A percentile compares a stretch with the other conserved stretches of the same genome.
Evolutionary conservation across 208 protist genomes (phyloP).

Genomic region (Herpetomonas tarakana): DNA sequence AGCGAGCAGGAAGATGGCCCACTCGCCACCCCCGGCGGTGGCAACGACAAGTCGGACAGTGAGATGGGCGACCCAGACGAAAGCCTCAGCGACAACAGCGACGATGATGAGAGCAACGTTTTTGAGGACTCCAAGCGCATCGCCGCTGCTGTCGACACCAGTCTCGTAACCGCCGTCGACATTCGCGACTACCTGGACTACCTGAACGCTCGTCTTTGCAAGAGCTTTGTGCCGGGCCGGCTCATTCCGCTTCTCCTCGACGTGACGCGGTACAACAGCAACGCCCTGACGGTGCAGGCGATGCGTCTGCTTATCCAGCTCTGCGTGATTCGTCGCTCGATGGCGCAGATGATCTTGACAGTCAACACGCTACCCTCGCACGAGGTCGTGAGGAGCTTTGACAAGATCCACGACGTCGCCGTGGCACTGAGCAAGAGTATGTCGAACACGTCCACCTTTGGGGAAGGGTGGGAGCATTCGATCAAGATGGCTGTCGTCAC

Average conservation of each 20-base stretch:
- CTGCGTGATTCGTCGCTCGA: slow-evolving; percentile 47
- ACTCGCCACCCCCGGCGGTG: neutral
- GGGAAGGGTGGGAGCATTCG: slow-evolving; percentile 3
- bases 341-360: slow-evolving; percentile 58
- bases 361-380: slow-evolving; percentile 66
- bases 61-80: neutral
- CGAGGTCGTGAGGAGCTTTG: slow-evolving; percentile 54
- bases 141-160: neutral
- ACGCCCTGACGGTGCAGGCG: slow-evolving; percentile 47
- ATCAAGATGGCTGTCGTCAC: slow-evolving; percentile 26
- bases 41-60: neutral
- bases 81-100: neutral
- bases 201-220: slow-evolving; percentile 28
- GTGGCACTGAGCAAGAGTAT: slow-evolving; percentile 23
- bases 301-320: slow-evolving; percentile 70
- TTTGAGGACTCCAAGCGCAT: neutral
- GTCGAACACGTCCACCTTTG: neutral
- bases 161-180: slow-evolving; percentile 18
- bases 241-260: slow-evolving; percentile 70
- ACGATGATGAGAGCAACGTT: neutral
- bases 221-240: slow-evolving; percentile 27
- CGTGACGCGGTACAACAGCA: slow-evolving; percentile 50
- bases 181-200: slow-evolving; percentile 41
- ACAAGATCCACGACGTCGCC: slow-evolving; percentile 52
- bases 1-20: neutral